A percentile compares a stretch with the other conserved stretches of the same genome.
Conservation (phyloP, 768 basidiomycete species). For the Sarcomyxa edulis region DNA sequence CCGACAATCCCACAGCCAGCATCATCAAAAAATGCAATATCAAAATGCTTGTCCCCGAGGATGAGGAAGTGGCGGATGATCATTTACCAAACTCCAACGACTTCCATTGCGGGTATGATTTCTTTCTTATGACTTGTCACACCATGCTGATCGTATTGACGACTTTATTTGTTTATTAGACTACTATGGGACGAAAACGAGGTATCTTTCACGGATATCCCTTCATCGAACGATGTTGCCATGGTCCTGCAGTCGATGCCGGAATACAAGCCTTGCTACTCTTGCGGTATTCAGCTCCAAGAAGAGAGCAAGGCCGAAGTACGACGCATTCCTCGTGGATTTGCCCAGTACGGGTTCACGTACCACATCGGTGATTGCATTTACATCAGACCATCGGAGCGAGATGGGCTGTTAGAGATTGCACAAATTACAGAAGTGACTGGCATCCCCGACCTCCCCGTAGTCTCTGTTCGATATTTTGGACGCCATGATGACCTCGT, state of each 20-base stretch:
- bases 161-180: constrained; percentile 22
- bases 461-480: constrained; percentile 34
- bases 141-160: background rate
- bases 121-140: background rate
- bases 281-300: constrained; percentile 36
- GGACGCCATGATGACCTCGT: constrained; percentile 41
- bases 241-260: constrained; percentile 22
- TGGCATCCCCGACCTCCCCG: constrained; percentile 14
- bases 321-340: constrained; percentile 25
- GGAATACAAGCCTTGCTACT: constrained; percentile 37
- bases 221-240: constrained; percentile 23
- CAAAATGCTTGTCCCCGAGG: constrained; percentile 30
- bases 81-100: constrained; percentile 31
- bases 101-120: constrained; percentile 53
- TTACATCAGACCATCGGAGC: constrained; percentile 37
- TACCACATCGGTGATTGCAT: constrained; percentile 63
- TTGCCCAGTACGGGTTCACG: constrained; percentile 32
- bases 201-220: constrained; percentile 41
- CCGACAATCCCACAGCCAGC: constrained; percentile 44
- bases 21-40: constrained; percentile 59
- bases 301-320: constrained; percentile 17
- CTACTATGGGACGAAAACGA: constrained; percentile 45
- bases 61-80: constrained; percentile 45
- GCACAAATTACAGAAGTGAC: constrained; percentile 47
- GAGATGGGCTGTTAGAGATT: constrained; percentile 36